Conservation (phyloP, 768 basidiomycete species). For the Psilocybe cubensis region DNA sequence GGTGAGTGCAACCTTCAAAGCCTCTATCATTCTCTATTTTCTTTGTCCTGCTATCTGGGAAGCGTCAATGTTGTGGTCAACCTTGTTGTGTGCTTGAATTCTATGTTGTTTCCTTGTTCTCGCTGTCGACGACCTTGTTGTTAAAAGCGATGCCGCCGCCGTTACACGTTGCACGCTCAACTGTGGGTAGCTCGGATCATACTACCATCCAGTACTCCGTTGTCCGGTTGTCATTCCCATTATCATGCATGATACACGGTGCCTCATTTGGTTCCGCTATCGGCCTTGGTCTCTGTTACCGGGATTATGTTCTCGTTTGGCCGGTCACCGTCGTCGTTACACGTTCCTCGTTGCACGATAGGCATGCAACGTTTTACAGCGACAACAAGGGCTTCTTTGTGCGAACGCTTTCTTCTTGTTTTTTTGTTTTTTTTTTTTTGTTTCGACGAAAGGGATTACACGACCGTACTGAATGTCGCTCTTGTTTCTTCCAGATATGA, state of each 20-base stretch:
- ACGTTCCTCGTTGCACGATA: conserved; percentile 19
- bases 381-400: conserved; percentile 7
- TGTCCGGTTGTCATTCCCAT: neutral
- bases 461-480: conserved; percentile 19
- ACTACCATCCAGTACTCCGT: neutral
- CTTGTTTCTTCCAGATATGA: conserved; percentile 56
- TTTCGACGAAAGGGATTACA: conserved; percentile 2
- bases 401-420: conserved; percentile 2
- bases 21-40: neutral
- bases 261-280: conserved; percentile 5
- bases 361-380: conserved; percentile 13
- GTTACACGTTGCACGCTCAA: conserved; percentile 18
- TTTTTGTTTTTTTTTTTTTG: neutral
- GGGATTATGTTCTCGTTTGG: neutral
- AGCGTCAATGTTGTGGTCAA: neutral
- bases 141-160: conserved; percentile 1
- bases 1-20: conserved; percentile 50
- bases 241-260: conserved; percentile 11
- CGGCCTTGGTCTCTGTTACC: neutral
- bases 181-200: conserved; percentile 6
- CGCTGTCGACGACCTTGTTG: neutral
- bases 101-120: neutral
- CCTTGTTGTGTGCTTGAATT: neutral
- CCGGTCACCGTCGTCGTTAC: conserved; percentile 5
- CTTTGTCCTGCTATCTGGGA: neutral